phyloP scores from a whole-genome alignment of 192 early-diverging fungal species.

The Backusella westeae region DNA sequence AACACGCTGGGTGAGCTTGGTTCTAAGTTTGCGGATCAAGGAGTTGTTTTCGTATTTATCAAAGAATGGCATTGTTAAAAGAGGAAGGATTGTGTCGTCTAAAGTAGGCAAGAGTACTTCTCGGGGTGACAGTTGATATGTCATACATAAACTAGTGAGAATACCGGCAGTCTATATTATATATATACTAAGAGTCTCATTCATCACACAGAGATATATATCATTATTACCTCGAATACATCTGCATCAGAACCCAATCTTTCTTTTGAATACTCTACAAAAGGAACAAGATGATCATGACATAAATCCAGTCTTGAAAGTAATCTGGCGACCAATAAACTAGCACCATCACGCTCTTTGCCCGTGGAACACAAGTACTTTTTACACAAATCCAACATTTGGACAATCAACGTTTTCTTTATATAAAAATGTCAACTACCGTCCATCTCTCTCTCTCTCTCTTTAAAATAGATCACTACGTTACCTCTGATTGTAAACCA shows the following conservation, averaged over 20 bases:
- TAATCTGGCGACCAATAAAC: conserved; percentile 78
- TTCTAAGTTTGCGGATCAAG: conserved; percentile 73
- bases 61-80: conserved; percentile 43
- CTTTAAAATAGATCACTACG: background rate
- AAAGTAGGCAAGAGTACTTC: conserved; percentile 58
- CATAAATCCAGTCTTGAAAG: conserved; percentile 74
- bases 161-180: conserved; percentile 53
- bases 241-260: conserved; percentile 33
- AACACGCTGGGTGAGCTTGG: conserved; percentile 83
- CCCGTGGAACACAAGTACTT: conserved; percentile 66
- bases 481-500: conserved; percentile 31
- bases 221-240: conserved; percentile 45
- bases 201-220: background rate
- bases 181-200: background rate
- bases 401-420: conserved; percentile 59
- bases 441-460: background rate
- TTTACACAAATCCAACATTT: conserved; percentile 69
- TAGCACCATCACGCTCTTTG: conserved; percentile 85
- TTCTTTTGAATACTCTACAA: conserved; percentile 68
- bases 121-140: conserved; percentile 71
- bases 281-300: conserved; percentile 54
- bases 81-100: conserved; percentile 37
- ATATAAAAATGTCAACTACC: background rate
- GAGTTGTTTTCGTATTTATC: conserved; percentile 64
- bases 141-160: conserved; percentile 59